These are phyloP conservation scores for Eremothecium cymbalariae DNA, from an alignment of 1,139 yeast genomes.

Conservation along the genomic window DNA sequence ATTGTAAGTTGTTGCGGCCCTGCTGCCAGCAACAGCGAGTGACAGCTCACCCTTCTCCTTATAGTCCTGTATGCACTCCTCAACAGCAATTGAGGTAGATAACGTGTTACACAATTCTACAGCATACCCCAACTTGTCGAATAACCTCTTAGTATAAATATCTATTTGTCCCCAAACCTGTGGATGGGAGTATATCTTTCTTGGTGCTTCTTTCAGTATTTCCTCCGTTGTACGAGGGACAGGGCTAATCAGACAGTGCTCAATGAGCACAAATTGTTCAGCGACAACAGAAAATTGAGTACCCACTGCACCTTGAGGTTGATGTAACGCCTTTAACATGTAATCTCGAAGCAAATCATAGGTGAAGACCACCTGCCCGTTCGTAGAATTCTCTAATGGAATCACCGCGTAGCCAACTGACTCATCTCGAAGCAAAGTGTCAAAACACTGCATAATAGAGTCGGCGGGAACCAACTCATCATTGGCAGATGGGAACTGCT, in stretches of 20 bases:
- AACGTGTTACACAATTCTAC: constrained; percentile 54
- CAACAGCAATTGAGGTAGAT: constrained; percentile 83
- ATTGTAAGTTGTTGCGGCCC: constrained; percentile 57
- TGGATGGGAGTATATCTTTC: constrained; percentile 78
- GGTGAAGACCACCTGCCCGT: constrained; percentile 85
- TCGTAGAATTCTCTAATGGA: constrained; percentile 90
- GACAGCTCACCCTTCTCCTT: constrained; percentile 30
- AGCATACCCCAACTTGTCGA: constrained; percentile 31
- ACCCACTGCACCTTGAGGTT: constrained; percentile 14
- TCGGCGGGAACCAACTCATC: constrained; percentile 31
- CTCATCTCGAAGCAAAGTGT: constrained; percentile 37
- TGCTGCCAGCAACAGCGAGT: constrained; percentile 52
- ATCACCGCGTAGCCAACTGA: constrained; percentile 66
- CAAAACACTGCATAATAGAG: constrained; percentile 59
- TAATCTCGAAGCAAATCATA: constrained; percentile 72
- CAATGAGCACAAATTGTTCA: constrained; percentile 76
- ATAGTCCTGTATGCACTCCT: constrained; percentile 41
- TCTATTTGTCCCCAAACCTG: constrained; percentile 96
- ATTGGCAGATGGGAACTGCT: constrained; percentile 47
- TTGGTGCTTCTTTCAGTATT: constrained; percentile 37
- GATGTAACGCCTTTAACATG: constrained; percentile 31
- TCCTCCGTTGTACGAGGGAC: constrained; percentile 25
- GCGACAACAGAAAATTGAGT: constrained; percentile 48
- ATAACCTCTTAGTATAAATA: constrained; percentile 48
- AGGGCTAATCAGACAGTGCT: constrained; percentile 62